Percentiles rank a stretch among this genome's conserved stretches.
phyloP scores from a whole-genome alignment of 306 rosid genomes.

The Crotalaria pallida region DNA sequence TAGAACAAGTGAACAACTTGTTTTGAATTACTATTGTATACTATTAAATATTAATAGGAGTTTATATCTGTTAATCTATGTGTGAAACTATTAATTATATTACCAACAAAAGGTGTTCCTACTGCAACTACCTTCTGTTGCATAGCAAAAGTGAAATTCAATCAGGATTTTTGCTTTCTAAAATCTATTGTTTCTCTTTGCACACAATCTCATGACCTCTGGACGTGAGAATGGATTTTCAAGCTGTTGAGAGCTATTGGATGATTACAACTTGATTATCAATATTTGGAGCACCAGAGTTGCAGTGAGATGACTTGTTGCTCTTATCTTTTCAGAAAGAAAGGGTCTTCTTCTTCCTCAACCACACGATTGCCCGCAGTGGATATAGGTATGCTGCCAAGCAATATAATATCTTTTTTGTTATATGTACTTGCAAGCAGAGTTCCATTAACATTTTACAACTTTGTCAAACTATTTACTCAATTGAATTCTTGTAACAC shows the following conservation, averaged over 20 bases:
- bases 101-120: neutral
- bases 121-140: neutral
- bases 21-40: neutral
- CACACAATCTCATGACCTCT: neutral
- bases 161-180: neutral
- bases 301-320: slow-evolving; percentile 56
- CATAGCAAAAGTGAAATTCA: neutral
- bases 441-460: neutral
- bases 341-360: slow-evolving; percentile 34
- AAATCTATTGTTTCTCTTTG: neutral
- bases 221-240: neutral
- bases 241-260: neutral
- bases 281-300: slow-evolving; percentile 21
- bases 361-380: slow-evolving; percentile 19
- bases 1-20: neutral
- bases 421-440: neutral
- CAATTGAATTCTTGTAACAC: neutral
- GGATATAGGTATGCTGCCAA: slow-evolving; percentile 39
- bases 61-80: neutral
- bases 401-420: neutral
- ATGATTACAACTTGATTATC: slow-evolving; percentile 18
- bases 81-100: neutral
- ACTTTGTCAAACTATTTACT: neutral
- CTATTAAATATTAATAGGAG: neutral
- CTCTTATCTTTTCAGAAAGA: slow-evolving; percentile 32